Conservation (phyloP, 495 filamentous ascomycete genomes). For the Pyrenula aspistea region DNA sequence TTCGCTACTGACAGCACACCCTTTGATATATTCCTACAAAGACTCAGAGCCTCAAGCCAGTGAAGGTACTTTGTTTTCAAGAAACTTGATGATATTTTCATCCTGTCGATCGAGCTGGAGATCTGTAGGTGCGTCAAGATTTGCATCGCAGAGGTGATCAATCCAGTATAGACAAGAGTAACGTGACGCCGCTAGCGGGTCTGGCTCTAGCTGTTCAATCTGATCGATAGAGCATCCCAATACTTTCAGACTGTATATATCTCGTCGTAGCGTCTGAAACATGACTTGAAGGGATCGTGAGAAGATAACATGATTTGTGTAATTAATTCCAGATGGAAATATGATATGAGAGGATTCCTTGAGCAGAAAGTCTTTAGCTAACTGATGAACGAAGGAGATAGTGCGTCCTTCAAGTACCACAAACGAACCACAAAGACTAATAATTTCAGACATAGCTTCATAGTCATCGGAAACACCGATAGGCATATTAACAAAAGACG, state of each 20-base stretch:
- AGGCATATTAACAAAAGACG: conserved; percentile 8
- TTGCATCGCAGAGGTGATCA: conserved; percentile 13
- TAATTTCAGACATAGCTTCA: conserved; percentile 8
- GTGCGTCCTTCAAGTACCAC: conserved; percentile 11
- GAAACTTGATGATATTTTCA: conserved; percentile 9
- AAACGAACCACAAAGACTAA: conserved; percentile 15
- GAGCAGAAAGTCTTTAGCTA: conserved; percentile 16
- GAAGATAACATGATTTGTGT: conserved; percentile 11
- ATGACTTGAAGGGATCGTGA: conserved; percentile 15
- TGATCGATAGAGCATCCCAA: conserved; percentile 8
- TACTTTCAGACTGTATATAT: conserved; percentile 12
- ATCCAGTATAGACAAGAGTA: conserved; percentile 27
- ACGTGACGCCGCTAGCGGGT: conserved; percentile 15
- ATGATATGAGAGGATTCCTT: conserved; percentile 9
- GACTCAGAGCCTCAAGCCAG: conserved; percentile 25
- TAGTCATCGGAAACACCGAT: conserved; percentile 5
- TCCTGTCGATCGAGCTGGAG: conserved; percentile 2
- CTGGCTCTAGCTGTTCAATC: conserved; percentile 9
- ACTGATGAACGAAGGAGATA: conserved; percentile 19
- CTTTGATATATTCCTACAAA: conserved; percentile 13
- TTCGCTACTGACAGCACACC: conserved; percentile 10
- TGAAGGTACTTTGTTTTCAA: conserved; percentile 17
- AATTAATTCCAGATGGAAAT: conserved; percentile 11
- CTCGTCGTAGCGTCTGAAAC: conserved; percentile 13
- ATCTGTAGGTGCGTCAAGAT: not conserved